Evolutionary conservation across 345 rosid genomes (phyloP), one percentile per base, ranked within the genome.

Genomic region (Rhodamnia argentea): DNA sequence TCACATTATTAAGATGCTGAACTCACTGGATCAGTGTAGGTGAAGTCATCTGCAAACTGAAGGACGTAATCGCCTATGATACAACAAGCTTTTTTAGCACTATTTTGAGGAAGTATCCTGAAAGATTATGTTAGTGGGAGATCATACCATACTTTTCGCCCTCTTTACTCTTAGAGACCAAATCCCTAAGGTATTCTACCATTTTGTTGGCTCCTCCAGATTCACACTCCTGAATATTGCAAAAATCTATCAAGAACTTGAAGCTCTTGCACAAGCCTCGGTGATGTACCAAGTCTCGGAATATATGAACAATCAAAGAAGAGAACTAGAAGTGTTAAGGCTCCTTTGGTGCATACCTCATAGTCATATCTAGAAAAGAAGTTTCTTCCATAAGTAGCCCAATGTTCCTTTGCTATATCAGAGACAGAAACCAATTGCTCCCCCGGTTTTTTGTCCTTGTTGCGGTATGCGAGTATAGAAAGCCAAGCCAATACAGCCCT

Each of bases 401-500:
- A 97, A 87, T 96, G 96, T 86, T 93, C 96, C 90, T 93, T 93
- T 90, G 92, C 96, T 83, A 97, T 93, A 90, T 95, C 98, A 83
- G 99, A 88, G 78, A 95, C 97, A 85, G 97, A 96, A 42, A 94
- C 88, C 89, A 97, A 90, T 86, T 93, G 92, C 78, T 96, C 98
- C 88, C 94, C 98, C 37, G 92, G 92, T 91, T 93, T 91, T 90
- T 89, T 94, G 90, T 94, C 96, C 88, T 92, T 94, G 94, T 96
- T 96, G 90, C 86, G 90, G 89, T 92, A 88, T 29, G 99, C 99
- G 60, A 97, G 89, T 86, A 96, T 95, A 12, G 99, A 94, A 83
- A 96, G 96, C 99, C 98, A 97, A 55, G 99, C 98, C 86, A 96
- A 90, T 40, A 96, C 96, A 89, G 99, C 97, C 99, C 99, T 95